These are phyloP conservation scores for Exophiala spinifera DNA, from an alignment of 2,329 filamentous ascomycete species.

Conservation along the genomic window DNA sequence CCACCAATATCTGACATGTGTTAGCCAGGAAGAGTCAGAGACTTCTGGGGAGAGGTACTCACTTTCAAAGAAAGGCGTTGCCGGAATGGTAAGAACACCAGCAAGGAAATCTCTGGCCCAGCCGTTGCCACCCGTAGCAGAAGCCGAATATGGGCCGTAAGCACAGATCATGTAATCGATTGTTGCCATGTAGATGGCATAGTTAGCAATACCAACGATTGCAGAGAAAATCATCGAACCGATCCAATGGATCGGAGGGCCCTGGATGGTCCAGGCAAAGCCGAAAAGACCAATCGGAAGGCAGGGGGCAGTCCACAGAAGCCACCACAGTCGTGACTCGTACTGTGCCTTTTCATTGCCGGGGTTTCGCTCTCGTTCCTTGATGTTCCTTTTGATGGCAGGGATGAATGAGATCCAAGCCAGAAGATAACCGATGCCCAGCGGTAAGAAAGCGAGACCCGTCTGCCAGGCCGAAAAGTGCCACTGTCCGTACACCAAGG, in stretches of 20 bases:
- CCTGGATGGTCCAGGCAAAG: constrained; percentile 60
- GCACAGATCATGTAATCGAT: constrained; percentile 65
- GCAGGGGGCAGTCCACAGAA: constrained; percentile 59
- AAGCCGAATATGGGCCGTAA: constrained; percentile 64
- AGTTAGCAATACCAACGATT: constrained; percentile 63
- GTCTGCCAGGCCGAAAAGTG: constrained; percentile 49
- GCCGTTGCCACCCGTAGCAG: constrained; percentile 65
- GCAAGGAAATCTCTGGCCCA: constrained; percentile 65
- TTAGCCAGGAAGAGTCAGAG: neutral
- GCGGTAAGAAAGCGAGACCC: constrained; percentile 55
- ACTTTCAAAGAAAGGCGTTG: constrained; percentile 50
- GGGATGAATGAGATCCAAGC: constrained; percentile 57
- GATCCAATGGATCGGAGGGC: constrained; percentile 60
- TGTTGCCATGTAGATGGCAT: constrained; percentile 62
- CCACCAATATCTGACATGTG: constrained; percentile 51
- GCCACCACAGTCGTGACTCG: constrained; percentile 59
- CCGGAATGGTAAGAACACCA: constrained; percentile 60
- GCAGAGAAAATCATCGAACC: constrained; percentile 58
- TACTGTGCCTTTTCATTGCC: constrained; percentile 60
- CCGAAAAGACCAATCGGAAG: constrained; percentile 62
- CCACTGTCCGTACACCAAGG: constrained; percentile 60
- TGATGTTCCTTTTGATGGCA: constrained; percentile 50
- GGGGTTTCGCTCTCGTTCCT: constrained; percentile 46
- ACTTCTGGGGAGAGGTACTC: constrained; percentile 24
- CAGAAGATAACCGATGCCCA: constrained; percentile 59